These are phyloP conservation scores for Phytophthora pisi DNA, from an alignment of 352 stramenopile genomes.

Conservation along the genomic window DNA sequence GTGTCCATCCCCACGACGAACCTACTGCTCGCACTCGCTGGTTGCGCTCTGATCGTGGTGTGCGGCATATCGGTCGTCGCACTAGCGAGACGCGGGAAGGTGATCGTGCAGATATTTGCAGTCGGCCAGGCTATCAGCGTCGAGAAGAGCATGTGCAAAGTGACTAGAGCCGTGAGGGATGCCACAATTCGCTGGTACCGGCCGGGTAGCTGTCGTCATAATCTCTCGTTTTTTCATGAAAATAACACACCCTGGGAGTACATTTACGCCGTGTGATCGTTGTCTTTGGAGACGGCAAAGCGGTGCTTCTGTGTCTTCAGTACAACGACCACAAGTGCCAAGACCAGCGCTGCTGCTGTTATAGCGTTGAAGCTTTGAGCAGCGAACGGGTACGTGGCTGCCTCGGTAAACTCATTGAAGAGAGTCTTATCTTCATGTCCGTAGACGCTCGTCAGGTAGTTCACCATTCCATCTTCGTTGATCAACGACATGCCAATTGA, in stretches of 20 bases:
- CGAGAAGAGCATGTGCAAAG: conserved; percentile 9
- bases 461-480: conserved; percentile 30
- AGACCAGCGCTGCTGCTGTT: neutral
- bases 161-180: neutral
- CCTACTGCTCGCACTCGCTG: conserved; percentile 2
- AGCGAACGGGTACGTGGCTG: too few relatives aligned
- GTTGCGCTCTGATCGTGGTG: conserved; percentile 6
- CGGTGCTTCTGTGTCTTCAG: neutral
- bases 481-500: conserved; percentile 32
- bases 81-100: neutral
- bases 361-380: neutral
- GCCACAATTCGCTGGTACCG: too few relatives aligned
- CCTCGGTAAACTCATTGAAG: too few relatives aligned
- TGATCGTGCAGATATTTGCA: neutral
- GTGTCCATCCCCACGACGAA: conserved; percentile 19
- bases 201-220: too few relatives aligned
- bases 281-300: neutral
- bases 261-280: neutral
- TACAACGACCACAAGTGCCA: neutral
- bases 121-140: neutral
- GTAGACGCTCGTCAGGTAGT: conserved; percentile 24
- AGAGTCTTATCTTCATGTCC: conserved; percentile 5
- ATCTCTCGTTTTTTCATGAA: too few relatives aligned
- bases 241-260: neutral
- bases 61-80: conserved; percentile 1